Base-by-base conservation (phyloP, 2,329 filamentous ascomycete species). In the Ophioceras dolichostomum region DNA sequence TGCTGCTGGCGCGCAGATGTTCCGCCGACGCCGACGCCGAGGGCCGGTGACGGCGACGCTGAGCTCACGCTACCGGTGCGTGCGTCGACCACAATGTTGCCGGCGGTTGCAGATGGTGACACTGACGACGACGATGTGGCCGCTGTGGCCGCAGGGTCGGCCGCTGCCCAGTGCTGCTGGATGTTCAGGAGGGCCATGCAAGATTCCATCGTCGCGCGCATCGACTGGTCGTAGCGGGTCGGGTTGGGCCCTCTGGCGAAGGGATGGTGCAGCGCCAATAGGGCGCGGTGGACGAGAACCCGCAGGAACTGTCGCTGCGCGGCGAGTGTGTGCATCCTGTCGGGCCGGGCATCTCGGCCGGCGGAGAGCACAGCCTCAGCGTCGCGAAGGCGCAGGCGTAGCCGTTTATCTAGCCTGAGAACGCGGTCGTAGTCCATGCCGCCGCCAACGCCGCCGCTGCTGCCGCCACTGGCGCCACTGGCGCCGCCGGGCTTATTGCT, bases 321-420 rank as follows among this genome's bases (percentile, higher is more conserved):
- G 18, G 36, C 37, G 20, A 24, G 27, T 20, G 26, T 10, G 21
- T 14, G 22, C 32, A 29, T 30, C 14, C 32, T n/a, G 14, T 10
- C 36, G 30, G 27, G 24, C 32, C 29, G 32, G 38, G 4, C 16
- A 27, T n/a, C 21, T 26, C 17, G 12, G n/a, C 13, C 29, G n/a
- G 41, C 4, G 16, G 37, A 10, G 10, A 46, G 37, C 22, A 26
- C 18, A 1, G 33, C 18, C 18, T 45, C 43, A 8, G 43, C 32
- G 13, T 47, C 42, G n/a, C 31, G 40, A 4, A 53, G 38, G 5
- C 40, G 36, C 4, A 38, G 39, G 7, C 35, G 38, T 9, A 49
- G 29, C 10, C 56, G 40, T 36, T 52, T 39, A 44, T 64, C 50
- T 59, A 61, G 69, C n/a, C 56, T 59, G 3, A 62, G 43, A 1